Percentiles rank a stretch among this genome's conserved stretches.
Conservation (phyloP, 768 basidiomycete species). For the Russula emetica region DNA sequence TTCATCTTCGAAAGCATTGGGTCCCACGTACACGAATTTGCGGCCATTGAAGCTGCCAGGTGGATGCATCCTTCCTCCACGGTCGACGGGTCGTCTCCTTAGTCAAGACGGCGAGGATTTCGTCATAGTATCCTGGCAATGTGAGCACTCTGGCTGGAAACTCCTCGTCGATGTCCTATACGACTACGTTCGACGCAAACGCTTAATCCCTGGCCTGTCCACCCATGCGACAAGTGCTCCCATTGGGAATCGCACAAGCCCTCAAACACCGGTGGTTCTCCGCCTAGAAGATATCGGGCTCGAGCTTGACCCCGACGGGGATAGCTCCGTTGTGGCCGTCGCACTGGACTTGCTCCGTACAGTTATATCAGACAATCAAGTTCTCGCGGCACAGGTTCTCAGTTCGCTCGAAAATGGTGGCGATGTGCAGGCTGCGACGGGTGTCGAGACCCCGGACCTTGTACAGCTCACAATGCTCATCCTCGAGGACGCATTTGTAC, state of each 20-base stretch:
- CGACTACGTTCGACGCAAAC: conserved; percentile 63
- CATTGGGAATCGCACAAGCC: conserved; percentile 2
- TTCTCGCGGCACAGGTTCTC: conserved; percentile 61
- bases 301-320: conserved; percentile 57
- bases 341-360: conserved; percentile 76
- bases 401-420: conserved; percentile 58
- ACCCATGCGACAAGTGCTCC: background rate
- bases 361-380: conserved; percentile 65
- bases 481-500: conserved; percentile 69
- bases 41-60: conserved; percentile 72
- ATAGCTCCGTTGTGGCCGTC: conserved; percentile 64
- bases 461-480: conserved; percentile 79
- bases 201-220: conserved; percentile 37
- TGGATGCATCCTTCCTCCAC: conserved; percentile 62
- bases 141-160: conserved; percentile 82
- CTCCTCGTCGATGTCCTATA: conserved; percentile 76
- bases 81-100: conserved; percentile 64
- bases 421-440: conserved; percentile 43
- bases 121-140: conserved; percentile 74
- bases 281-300: conserved; percentile 67
- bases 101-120: conserved; percentile 67
- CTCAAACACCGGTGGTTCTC: conserved; percentile 33
- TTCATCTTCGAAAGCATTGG: conserved; percentile 43
- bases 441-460: conserved; percentile 59
- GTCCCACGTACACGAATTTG: conserved; percentile 59